Percentiles rank a stretch among this genome's conserved stretches.
phyloP scores from a whole-genome alignment of 2,329 filamentous ascomycete species.

The Fusarium mangiferae region DNA sequence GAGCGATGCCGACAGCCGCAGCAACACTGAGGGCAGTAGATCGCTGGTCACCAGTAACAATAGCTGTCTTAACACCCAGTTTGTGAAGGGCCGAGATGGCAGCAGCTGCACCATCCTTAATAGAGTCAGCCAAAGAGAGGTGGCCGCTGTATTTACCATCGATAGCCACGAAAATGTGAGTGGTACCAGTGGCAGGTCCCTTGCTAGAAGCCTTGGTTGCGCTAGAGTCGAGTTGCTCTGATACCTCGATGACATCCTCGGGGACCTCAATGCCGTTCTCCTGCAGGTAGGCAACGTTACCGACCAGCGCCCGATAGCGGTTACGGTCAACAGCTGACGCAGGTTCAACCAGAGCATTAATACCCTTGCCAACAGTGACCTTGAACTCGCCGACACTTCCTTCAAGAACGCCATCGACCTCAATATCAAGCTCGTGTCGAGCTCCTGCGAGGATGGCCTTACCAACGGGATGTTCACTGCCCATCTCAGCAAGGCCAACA shows the following conservation, averaged over 20 bases:
- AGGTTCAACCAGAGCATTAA: conserved; percentile 84
- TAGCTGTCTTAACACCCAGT: conserved; percentile 87
- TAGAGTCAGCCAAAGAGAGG: conserved; percentile 85
- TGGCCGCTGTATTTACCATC: conserved; percentile 83
- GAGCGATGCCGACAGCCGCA: conserved; percentile 80
- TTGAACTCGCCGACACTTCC: conserved; percentile 88
- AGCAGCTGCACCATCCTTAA: conserved; percentile 87
- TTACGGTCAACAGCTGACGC: conserved; percentile 72
- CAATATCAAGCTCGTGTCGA: conserved; percentile 78
- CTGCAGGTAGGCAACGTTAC: conserved; percentile 81
- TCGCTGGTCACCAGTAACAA: conserved; percentile 92
- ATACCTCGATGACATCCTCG: conserved; percentile 69
- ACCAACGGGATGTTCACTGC: conserved; percentile 96
- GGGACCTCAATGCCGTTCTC: conserved; percentile 76
- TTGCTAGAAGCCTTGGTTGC: conserved; percentile 50
- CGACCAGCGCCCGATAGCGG: conserved; percentile 83
- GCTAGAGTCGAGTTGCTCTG: conserved; percentile 66
- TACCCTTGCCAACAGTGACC: conserved; percentile 83
- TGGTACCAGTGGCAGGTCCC: conserved; percentile 73
- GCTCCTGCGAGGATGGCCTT: conserved; percentile 83
- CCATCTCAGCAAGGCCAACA: conserved; percentile 93
- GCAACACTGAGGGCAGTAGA: conserved; percentile 88
- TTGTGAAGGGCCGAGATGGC: conserved; percentile 83
- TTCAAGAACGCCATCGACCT: conserved; percentile 77
- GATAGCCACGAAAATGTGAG: conserved; percentile 91